These are phyloP conservation scores for Trametes sp. DNA, from an alignment of 1,284 basidiomycete genomes.

Conservation along the genomic window DNA sequence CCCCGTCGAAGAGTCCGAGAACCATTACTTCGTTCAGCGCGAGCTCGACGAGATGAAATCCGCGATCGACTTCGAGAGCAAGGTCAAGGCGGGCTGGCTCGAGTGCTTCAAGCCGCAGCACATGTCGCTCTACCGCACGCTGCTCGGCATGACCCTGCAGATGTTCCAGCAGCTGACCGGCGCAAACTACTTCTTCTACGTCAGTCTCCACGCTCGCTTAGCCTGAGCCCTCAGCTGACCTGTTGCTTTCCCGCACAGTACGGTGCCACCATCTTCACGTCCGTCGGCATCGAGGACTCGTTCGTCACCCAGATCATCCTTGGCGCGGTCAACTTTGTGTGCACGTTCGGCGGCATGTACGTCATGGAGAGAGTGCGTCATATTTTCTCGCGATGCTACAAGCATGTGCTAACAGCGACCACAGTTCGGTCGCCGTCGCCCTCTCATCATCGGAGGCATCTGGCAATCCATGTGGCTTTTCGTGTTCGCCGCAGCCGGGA, in stretches of 20 bases:
- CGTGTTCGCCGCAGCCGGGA: constrained; percentile 80
- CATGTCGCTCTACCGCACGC: constrained; percentile 68
- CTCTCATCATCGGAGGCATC: constrained; percentile 72
- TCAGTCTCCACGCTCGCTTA: constrained; percentile 21
- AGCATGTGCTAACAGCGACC: constrained; percentile 2
- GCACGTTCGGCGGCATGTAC: constrained; percentile 75
- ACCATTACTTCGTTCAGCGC: constrained; percentile 53
- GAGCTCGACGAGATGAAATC: constrained; percentile 59
- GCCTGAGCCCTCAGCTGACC: background rate
- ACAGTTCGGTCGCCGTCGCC: constrained; percentile 66
- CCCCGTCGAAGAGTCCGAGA: constrained; percentile 46
- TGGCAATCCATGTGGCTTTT: constrained; percentile 84
- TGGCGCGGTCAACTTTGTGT: constrained; percentile 73
- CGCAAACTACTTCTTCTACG: constrained; percentile 73
- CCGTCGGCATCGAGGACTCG: constrained; percentile 72
- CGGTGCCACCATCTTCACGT: constrained; percentile 73
- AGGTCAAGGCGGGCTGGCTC: constrained; percentile 59
- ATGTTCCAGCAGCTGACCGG: constrained; percentile 82
- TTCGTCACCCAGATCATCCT: constrained; percentile 80
- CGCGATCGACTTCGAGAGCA: constrained; percentile 56
- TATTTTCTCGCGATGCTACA: constrained; percentile 1
- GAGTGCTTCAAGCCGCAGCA: constrained; percentile 63
- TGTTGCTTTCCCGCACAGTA: constrained; percentile 47
- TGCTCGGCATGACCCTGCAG: constrained; percentile 74
- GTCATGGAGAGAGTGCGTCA: constrained; percentile 69